These are phyloP conservation scores for Trematosphaeria pertusa DNA, from an alignment of 2,329 filamentous ascomycete species.

Conservation along the genomic window DNA sequence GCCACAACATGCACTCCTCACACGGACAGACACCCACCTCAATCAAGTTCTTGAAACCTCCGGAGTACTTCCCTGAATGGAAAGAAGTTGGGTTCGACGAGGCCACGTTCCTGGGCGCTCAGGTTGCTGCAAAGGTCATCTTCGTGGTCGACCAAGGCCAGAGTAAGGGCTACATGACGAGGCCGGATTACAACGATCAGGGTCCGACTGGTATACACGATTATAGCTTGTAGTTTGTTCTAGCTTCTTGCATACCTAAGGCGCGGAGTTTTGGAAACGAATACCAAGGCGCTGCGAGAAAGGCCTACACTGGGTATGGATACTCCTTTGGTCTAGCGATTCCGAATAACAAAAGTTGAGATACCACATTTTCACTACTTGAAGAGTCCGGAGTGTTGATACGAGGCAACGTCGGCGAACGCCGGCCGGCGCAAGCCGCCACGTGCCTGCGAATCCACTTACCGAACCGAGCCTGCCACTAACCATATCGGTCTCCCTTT, in stretches of 20 bases:
- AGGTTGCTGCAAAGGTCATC: slow-evolving; percentile 80
- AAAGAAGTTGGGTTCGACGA: slow-evolving; percentile 79
- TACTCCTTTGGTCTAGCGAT: slow-evolving; percentile 1
- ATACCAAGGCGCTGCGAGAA: no score
- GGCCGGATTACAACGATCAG: slow-evolving; percentile 72
- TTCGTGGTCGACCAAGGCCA: slow-evolving; percentile 72
- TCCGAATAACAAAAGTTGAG: no score
- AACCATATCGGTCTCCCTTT: slow-evolving; percentile 15
- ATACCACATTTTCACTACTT: no score
- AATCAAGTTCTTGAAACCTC: slow-evolving; percentile 78
- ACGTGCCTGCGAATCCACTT: slow-evolving; percentile 6
- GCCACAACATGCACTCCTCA: slow-evolving; percentile 63
- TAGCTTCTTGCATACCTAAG: slow-evolving; percentile 20
- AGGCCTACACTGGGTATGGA: not conserved
- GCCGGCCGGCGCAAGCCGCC: slow-evolving; percentile 23
- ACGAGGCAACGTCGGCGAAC: slow-evolving; percentile 28
- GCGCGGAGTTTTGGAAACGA: slow-evolving; percentile 26
- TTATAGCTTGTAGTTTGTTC: slow-evolving; percentile 40
- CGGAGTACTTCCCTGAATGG: slow-evolving; percentile 91
- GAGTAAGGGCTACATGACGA: slow-evolving; percentile 72
- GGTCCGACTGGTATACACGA: slow-evolving; percentile 71
- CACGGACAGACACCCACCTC: slow-evolving; percentile 81
- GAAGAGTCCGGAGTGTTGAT: no score
- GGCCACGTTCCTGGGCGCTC: slow-evolving; percentile 83
- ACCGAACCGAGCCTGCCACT: slow-evolving; percentile 15